Evolutionary conservation across 306 rosid species (phyloP).

Genomic region (Castanospermum australe): DNA sequence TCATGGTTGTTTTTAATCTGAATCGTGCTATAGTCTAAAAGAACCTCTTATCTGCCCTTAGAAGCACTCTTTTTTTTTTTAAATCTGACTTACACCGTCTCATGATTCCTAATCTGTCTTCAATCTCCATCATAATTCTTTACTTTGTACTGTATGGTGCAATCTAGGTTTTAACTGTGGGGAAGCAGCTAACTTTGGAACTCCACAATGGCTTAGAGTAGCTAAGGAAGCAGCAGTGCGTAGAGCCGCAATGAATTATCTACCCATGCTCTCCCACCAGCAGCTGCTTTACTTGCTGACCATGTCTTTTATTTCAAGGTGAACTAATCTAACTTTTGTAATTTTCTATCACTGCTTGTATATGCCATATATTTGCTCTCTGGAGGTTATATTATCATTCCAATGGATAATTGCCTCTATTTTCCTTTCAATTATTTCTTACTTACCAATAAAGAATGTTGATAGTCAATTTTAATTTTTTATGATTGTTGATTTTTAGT

Average conservation of each 20-base stretch:
- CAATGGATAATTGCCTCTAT: not conserved
- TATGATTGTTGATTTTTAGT: not conserved
- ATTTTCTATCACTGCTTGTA: not conserved
- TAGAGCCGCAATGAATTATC: conserved; percentile 97
- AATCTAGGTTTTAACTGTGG: conserved; percentile 92
- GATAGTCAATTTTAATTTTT: conserved; percentile 2
- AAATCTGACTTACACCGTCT: not conserved
- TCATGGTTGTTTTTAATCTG: not conserved
- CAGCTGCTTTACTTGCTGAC: conserved; percentile 92
- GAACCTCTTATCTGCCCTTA: conserved; percentile 3
- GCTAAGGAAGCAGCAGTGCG: conserved; percentile 99
- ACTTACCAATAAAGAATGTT: not conserved
- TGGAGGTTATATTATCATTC: conserved; percentile 26
- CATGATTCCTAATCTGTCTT: not conserved
- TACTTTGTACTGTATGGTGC: conserved; percentile 13
- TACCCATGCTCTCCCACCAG: conserved; percentile 99
- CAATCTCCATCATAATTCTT: conserved; percentile 15
- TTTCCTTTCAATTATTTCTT: not conserved
- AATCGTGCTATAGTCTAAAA: not conserved
- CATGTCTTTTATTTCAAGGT: conserved; percentile 96
- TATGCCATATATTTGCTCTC: conserved; percentile 8
- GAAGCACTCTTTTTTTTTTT: not conserved
- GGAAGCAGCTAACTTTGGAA: conserved; percentile 99
- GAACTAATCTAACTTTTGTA: conserved; percentile 6
- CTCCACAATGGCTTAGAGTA: conserved; percentile 93